Conservation (phyloP, 2,329 filamentous ascomycete species). For the Penicillium sp. region DNA sequence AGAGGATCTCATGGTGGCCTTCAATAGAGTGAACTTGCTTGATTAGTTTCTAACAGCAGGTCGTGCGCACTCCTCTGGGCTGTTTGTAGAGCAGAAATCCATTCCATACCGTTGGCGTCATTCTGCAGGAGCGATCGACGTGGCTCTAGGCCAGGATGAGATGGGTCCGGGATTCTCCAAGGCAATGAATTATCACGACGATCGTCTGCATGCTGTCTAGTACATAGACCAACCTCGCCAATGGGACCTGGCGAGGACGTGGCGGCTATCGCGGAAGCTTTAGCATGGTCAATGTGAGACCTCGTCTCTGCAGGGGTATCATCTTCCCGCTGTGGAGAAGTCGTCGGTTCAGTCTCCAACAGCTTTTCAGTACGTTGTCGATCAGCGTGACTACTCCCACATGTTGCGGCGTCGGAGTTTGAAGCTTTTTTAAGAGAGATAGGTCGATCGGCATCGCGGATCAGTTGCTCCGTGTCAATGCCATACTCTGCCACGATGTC, state of each 20-base stretch:
- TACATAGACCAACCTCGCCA: conserved; percentile 1
- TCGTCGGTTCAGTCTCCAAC: background rate
- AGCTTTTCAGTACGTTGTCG: background rate
- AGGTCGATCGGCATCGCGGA: background rate
- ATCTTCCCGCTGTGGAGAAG: background rate
- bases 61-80: conserved; percentile 21
- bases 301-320: background rate
- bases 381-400: background rate
- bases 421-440: background rate
- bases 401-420: background rate
- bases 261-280: background rate
- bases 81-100: conserved; percentile 17
- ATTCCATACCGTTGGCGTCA: conserved; percentile 10
- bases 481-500: conserved; percentile 23
- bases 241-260: conserved; percentile 6
- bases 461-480: conserved; percentile 10
- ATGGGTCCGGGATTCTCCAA: background rate
- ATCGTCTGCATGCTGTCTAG: background rate
- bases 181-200: background rate
- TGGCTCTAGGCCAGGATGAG: background rate
- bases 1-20: background rate
- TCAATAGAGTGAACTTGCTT: conserved; percentile 23
- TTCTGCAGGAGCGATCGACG: background rate
- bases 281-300: background rate
- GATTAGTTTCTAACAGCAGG: conserved; percentile 27